Evolutionary conservation across 306 rosid genomes (phyloP).

Genomic region (Inga laurina): DNA sequence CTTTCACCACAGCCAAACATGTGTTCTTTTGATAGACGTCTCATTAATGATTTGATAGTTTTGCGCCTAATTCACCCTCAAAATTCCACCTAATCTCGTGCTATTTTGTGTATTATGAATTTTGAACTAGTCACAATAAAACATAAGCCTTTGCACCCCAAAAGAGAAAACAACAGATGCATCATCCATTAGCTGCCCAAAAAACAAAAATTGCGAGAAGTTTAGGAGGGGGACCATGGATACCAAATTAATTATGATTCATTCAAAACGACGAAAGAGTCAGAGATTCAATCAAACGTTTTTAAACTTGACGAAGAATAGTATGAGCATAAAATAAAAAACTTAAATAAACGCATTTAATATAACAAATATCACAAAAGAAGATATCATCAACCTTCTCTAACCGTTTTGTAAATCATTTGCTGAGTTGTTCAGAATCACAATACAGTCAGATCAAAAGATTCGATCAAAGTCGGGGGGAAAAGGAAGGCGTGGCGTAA

Average conservation of each 20-base stretch:
- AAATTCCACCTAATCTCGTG: no score
- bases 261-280: not conserved
- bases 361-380: not conserved
- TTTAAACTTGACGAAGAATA: not conserved
- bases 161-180: not conserved
- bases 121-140: not conserved
- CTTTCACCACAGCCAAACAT: not conserved
- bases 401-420: not conserved
- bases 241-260: not conserved
- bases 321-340: not conserved
- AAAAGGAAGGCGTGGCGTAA: not conserved
- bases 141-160: no score
- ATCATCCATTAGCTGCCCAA: not conserved
- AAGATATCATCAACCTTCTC: not conserved
- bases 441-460: not conserved
- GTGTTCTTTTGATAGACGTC: not conserved
- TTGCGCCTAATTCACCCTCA: no score
- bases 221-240: not conserved
- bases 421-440: not conserved
- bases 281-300: not conserved
- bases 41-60: not conserved
- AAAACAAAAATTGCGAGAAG: no score
- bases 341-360: not conserved
- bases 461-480: not conserved
- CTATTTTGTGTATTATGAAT: not conserved